Evolutionary conservation across 2,329 filamentous ascomycete genomes (phyloP).

Genomic region (Xylaria polymorpha): DNA sequence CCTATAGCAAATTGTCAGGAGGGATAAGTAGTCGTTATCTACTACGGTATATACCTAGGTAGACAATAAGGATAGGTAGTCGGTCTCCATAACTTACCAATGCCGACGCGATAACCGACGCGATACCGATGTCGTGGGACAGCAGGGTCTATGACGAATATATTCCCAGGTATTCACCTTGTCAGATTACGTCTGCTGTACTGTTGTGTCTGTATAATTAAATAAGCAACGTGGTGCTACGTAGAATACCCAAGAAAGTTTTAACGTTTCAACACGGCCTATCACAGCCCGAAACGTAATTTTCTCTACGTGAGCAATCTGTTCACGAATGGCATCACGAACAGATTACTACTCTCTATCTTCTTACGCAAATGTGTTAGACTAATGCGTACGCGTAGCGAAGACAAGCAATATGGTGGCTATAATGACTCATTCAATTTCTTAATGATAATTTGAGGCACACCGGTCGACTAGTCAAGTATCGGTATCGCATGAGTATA

Average conservation of each 20-base stretch:
- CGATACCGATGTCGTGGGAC: neutral
- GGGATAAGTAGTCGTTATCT: neutral
- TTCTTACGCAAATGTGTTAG: neutral
- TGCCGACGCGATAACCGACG: neutral
- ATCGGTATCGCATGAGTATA: neutral
- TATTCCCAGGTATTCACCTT: neutral
- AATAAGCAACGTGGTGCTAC: neutral
- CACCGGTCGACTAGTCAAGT: neutral
- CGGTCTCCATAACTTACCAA: neutral
- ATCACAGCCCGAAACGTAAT: neutral
- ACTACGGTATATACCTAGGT: neutral
- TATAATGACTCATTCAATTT: neutral
- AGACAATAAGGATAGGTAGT: neutral
- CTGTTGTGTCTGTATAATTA: neutral
- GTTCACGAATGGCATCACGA: neutral
- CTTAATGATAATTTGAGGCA: neutral
- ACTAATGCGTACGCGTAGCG: neutral
- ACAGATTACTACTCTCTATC: neutral
- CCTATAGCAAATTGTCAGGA: neutral
- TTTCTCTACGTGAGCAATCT: neutral
- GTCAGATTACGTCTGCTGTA: too few species aligned
- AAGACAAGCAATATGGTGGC: neutral
- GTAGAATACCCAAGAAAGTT: neutral
- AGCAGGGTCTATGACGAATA: neutral
- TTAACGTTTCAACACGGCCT: too few species aligned